phyloP scores from a whole-genome alignment of 345 rosid genomes.

The Pistacia atlantica region DNA sequence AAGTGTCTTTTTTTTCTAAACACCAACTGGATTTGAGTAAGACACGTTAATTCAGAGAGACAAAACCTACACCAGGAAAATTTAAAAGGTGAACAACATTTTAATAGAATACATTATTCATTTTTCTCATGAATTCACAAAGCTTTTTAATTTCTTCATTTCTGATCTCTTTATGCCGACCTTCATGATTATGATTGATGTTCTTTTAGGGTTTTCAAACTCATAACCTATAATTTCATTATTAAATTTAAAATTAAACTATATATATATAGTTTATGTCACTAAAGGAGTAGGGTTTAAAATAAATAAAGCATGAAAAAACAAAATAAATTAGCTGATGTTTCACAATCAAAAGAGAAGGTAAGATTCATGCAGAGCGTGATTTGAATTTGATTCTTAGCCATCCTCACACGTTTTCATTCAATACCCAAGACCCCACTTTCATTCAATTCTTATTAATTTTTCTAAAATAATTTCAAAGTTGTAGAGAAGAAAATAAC shows the following conservation, averaged over 20 bases:
- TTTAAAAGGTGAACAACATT: neutral
- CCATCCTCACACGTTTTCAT: slow-evolving; percentile 6
- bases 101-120: neutral
- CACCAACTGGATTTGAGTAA: neutral
- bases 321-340: slow-evolving; percentile 36
- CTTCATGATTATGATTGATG: neutral
- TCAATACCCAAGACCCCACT: neutral
- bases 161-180: neutral
- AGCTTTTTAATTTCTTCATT: neutral
- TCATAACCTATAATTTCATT: too few relatives aligned
- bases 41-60: neutral
- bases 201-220: too few relatives aligned
- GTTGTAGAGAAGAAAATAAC: too few relatives aligned
- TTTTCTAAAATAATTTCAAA: neutral
- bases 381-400: slow-evolving; percentile 15
- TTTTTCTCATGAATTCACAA: neutral
- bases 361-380: neutral
- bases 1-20: slow-evolving; percentile 3
- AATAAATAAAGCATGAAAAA: neutral
- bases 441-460: neutral
- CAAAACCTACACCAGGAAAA: neutral
- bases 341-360: slow-evolving; percentile 33
- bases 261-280: too few relatives aligned
- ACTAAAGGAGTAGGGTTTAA: too few relatives aligned
- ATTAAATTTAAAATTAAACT: too few relatives aligned